A percentile compares a stretch with the other conserved stretches of the same genome.
Evolutionary conservation across 1,139 yeast genomes (phyloP).

Genomic region (Yarrowia galli): DNA sequence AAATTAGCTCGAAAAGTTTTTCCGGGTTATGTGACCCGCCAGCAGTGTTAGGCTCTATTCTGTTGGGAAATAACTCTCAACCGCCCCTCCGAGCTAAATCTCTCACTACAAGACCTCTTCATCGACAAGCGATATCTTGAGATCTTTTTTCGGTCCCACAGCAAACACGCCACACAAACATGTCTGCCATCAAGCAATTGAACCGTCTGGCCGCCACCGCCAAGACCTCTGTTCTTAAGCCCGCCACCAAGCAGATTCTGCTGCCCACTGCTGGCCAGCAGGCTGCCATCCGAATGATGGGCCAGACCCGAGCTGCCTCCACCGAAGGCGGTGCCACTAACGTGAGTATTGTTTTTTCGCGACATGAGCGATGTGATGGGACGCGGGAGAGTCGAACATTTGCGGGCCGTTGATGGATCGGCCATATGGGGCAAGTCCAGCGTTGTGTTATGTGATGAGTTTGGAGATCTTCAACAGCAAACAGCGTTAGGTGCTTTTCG

Average conservation of each 20-base stretch:
- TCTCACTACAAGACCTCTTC: constrained; percentile 35
- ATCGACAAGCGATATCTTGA: constrained; percentile 29
- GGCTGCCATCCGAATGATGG: constrained; percentile 47
- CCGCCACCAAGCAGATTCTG: constrained; percentile 41
- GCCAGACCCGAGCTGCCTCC: constrained; percentile 45
- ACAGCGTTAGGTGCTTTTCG: neutral
- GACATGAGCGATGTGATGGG: no score
- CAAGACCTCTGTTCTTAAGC: constrained; percentile 38
- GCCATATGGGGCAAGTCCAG: neutral
- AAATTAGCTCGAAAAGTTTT: constrained; percentile 39
- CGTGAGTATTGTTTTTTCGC: constrained; percentile 43
- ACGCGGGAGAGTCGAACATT: no score
- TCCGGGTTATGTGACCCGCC: constrained; percentile 38
- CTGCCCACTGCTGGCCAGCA: constrained; percentile 45
- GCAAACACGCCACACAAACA: constrained; percentile 12
- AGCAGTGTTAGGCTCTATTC: constrained; percentile 36
- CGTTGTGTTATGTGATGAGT: neutral
- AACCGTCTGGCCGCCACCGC: constrained; percentile 36
- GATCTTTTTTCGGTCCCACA: constrained; percentile 19
- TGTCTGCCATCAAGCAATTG: constrained; percentile 39
- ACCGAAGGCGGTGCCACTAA: constrained; percentile 49
- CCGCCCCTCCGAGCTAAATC: constrained; percentile 39
- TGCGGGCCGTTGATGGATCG: neutral
- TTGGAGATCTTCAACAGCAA: constrained; percentile 1
- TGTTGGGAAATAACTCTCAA: constrained; percentile 39